phyloP scores from a whole-genome alignment of 805 yeast species.

The Hanseniaspora valbyensis region DNA sequence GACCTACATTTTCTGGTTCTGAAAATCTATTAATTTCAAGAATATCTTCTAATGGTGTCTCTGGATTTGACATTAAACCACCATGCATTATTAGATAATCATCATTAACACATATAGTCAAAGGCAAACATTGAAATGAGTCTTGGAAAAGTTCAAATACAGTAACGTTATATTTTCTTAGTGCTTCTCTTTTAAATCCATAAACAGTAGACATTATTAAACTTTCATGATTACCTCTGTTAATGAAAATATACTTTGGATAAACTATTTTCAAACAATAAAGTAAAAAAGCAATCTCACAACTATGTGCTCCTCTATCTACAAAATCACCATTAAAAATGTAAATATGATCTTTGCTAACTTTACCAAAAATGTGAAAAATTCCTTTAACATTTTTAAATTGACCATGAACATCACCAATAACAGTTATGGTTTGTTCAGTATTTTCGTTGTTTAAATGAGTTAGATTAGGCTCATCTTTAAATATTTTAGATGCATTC shows the following conservation, averaged over 20 bases:
- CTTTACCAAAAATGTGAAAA: constrained; percentile 64
- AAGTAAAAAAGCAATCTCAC: constrained; percentile 79
- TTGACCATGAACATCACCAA: constrained; percentile 98
- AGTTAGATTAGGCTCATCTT: constrained; percentile 65
- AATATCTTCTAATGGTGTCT: constrained; percentile 61
- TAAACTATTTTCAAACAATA: constrained; percentile 65
- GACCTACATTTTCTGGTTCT: constrained; percentile 84
- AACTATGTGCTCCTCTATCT: constrained; percentile 96
- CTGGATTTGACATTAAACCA: constrained; percentile 75
- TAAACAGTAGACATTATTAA: constrained; percentile 93
- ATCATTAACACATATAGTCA: constrained; percentile 68
- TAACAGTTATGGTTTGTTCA: constrained; percentile 49
- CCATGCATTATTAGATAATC: constrained; percentile 90
- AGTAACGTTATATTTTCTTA: constrained; percentile 72
- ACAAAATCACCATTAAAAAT: constrained; percentile 96
- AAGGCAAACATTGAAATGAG: constrained; percentile 74
- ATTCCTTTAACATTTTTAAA: constrained; percentile 79
- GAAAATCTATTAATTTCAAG: constrained; percentile 59
- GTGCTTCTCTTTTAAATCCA: constrained; percentile 94
- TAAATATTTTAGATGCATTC: constrained; percentile 54
- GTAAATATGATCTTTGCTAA: constrained; percentile 53
- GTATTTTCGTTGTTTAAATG: constrained; percentile 31
- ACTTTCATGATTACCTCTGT: constrained; percentile 95
- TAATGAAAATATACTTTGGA: constrained; percentile 61
- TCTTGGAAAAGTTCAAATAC: constrained; percentile 75